Conservation (phyloP, 2,329 filamentous ascomycete species). For the Fusarium sublunatum region DNA sequence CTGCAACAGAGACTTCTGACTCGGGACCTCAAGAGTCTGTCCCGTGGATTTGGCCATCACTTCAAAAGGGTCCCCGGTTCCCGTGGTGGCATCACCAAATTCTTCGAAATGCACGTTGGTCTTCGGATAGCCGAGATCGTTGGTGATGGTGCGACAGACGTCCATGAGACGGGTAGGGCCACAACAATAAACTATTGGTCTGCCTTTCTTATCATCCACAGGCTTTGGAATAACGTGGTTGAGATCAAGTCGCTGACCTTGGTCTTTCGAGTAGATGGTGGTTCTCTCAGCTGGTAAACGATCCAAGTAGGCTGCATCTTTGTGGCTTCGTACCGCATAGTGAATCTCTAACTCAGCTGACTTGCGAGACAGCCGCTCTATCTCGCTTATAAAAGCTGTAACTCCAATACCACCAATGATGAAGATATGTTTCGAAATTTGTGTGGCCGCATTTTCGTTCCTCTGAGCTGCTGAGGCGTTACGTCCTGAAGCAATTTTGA, state of each 20-base stretch:
- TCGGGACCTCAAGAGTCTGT: constrained; percentile 6
- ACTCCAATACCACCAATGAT: constrained; percentile 27
- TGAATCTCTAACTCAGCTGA: constrained; percentile 5
- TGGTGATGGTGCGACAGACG: not conserved
- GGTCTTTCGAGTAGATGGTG: constrained; percentile 16
- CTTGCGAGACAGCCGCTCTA: not conserved
- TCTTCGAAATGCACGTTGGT: constrained; percentile 20
- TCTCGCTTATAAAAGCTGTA: constrained; percentile 16
- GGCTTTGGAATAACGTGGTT: not conserved
- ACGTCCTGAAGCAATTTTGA: constrained; percentile 15
- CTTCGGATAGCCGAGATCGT: constrained; percentile 3
- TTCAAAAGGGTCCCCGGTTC: constrained; percentile 29
- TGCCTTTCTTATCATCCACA: not conserved
- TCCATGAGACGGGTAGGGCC: constrained; percentile 14
- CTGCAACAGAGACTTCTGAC: constrained; percentile 24
- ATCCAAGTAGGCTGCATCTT: constrained; percentile 15
- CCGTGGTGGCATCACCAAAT: constrained; percentile 18
- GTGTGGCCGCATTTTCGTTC: too few species aligned
- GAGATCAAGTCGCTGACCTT: constrained; percentile 7
- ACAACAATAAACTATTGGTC: constrained; percentile 14
- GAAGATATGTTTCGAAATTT: constrained; percentile 9
- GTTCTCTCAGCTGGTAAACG: constrained; percentile 5
- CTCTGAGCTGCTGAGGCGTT: not conserved
- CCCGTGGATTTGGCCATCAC: constrained; percentile 18
- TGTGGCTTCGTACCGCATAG: constrained; percentile 21